Conservation (phyloP, 2,329 filamentous ascomycete species). For the Pezicula carpinea region DNA sequence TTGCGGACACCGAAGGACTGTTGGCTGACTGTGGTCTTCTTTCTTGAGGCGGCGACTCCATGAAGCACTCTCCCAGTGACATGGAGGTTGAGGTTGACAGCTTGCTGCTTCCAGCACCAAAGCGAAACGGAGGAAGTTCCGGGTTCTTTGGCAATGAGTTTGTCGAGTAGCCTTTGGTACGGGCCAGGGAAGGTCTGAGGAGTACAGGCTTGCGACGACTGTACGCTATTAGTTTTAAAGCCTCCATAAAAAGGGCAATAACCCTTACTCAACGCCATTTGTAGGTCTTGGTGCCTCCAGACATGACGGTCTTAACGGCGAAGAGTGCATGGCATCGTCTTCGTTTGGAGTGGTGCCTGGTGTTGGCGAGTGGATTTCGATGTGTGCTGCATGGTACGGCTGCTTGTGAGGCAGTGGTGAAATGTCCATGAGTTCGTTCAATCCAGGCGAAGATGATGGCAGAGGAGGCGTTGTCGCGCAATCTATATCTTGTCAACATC, state of each 20-base stretch:
- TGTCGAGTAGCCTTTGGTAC: slow-evolving; percentile 71
- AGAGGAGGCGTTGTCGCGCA: slow-evolving; percentile 80
- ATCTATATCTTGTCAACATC: slow-evolving; percentile 45
- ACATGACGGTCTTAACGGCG: slow-evolving; percentile 43
- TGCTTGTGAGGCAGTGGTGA: slow-evolving; percentile 88
- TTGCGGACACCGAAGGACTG: slow-evolving; percentile 46
- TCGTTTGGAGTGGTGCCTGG: slow-evolving; percentile 44
- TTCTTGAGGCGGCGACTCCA: slow-evolving; percentile 70
- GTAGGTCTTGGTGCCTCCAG: slow-evolving; percentile 44
- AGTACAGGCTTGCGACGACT: slow-evolving; percentile 65
- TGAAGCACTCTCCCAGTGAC: slow-evolving; percentile 75
- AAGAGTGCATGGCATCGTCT: slow-evolving; percentile 51
- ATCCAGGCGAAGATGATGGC: slow-evolving; percentile 74
- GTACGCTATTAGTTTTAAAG: slow-evolving; percentile 18
- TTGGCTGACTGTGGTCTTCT: slow-evolving; percentile 56
- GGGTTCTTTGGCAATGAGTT: slow-evolving; percentile 55
- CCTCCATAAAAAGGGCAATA: slow-evolving; percentile 15
- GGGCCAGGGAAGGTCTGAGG: slow-evolving; percentile 68
- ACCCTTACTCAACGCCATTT: slow-evolving; percentile 48
- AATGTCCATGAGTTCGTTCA: slow-evolving; percentile 82
- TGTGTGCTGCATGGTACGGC: slow-evolving; percentile 54
- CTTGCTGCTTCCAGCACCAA: slow-evolving; percentile 52
- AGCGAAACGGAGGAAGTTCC: slow-evolving; percentile 71
- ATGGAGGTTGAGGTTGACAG: slow-evolving; percentile 51
- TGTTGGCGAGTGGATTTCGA: slow-evolving; percentile 69